A percentile compares a stretch with the other conserved stretches of the same genome.
phyloP scores from a whole-genome alignment of 2,329 filamentous ascomycete genomes.

The Colletotrichum lindemuthianum region DNA sequence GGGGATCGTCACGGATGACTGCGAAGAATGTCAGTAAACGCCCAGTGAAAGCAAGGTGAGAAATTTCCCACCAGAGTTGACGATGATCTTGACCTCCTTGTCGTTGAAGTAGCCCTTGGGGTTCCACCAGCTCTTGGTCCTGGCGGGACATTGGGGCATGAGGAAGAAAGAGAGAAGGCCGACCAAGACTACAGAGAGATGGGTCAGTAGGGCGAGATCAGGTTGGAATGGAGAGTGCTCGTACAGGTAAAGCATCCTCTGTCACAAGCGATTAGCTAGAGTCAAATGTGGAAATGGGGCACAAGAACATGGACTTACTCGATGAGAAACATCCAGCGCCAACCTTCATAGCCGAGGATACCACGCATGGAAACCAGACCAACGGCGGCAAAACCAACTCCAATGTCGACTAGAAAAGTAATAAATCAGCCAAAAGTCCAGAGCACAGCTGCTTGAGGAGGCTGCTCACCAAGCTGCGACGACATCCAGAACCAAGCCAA shows the following conservation, averaged over 20 bases:
- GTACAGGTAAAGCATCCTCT: conserved; percentile 47
- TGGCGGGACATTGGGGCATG: conserved; percentile 44
- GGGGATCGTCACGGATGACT: conserved; percentile 64
- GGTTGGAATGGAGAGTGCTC: conserved; percentile 2
- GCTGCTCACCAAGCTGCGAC: conserved; percentile 41
- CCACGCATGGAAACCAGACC: conserved; percentile 66
- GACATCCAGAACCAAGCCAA: conserved; percentile 75
- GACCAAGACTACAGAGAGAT: conserved; percentile 53
- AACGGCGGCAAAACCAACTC: conserved; percentile 65
- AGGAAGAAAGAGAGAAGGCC: conserved; percentile 50
- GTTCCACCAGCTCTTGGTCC: conserved; percentile 57
- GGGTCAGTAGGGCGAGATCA: conserved; percentile 39
- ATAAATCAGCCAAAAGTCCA: neutral
- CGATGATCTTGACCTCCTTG: conserved; percentile 66
- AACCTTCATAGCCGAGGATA: conserved; percentile 62
- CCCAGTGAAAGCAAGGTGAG: fast-evolving
- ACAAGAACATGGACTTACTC: conserved; percentile 41
- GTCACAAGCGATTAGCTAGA: conserved; percentile 27
- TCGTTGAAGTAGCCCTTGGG: conserved; percentile 67
- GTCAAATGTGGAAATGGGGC: fast-evolving
- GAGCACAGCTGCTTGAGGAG: neutral
- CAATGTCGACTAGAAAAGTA: conserved; percentile 49
- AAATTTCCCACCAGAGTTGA: conserved; percentile 56
- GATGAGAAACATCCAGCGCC: conserved; percentile 65
- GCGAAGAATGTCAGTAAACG: conserved; percentile 35